Evolutionary conservation across 2,329 filamentous ascomycete genomes (phyloP).

Genomic region (Aulographum hederae): DNA sequence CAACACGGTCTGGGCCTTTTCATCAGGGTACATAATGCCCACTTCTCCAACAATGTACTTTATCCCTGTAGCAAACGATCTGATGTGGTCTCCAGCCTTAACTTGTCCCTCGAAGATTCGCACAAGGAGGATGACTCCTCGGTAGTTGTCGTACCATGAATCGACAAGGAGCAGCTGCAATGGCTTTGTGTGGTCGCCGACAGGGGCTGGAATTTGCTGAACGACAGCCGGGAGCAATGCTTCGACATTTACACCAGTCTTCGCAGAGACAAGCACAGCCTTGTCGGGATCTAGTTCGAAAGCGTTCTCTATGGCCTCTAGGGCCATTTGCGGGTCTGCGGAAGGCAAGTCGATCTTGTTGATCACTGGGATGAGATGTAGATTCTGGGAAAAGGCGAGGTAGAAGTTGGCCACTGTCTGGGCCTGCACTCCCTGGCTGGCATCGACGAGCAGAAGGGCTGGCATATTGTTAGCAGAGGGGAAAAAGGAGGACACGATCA

Average conservation of each 20-base stretch:
- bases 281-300: slow-evolving; percentile 74
- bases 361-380: slow-evolving; percentile 75
- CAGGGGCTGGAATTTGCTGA: slow-evolving; percentile 63
- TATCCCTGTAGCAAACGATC: slow-evolving; percentile 71
- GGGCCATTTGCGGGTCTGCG: slow-evolving; percentile 68
- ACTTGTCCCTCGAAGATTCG: slow-evolving; percentile 79
- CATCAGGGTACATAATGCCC: slow-evolving; percentile 84
- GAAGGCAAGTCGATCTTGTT: slow-evolving; percentile 94
- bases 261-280: slow-evolving; percentile 70
- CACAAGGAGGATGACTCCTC: slow-evolving; percentile 80
- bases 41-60: slow-evolving; percentile 93
- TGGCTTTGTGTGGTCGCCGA: slow-evolving; percentile 54
- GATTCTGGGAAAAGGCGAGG: slow-evolving; percentile 79
- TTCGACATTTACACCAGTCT: slow-evolving; percentile 78
- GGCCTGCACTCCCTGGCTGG: slow-evolving; percentile 88
- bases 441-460: slow-evolving; percentile 82
- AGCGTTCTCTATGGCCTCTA: slow-evolving; percentile 68
- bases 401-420: slow-evolving; percentile 99
- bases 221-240: slow-evolving; percentile 73
- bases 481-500: no score
- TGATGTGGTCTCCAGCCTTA: slow-evolving; percentile 64
- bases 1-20: slow-evolving; percentile 61
- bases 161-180: slow-evolving; percentile 79
- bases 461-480: slow-evolving; percentile 4
- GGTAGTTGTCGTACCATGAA: slow-evolving; percentile 96